Evolutionary conservation across 140 eudicot species (phyloP).

Genomic region (Oenanthe javanica): DNA sequence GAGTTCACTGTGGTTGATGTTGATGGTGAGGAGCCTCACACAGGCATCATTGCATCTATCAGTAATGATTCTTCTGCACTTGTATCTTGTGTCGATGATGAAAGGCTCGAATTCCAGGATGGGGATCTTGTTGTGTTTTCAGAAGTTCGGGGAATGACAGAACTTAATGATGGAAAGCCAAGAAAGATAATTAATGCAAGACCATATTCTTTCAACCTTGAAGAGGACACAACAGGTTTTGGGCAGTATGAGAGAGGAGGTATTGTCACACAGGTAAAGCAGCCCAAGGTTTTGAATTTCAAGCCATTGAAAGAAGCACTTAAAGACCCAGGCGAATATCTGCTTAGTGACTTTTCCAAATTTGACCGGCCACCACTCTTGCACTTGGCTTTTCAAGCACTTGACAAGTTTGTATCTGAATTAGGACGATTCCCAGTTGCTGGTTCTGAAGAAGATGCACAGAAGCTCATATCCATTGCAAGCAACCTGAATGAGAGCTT

Average conservation of each 20-base stretch:
- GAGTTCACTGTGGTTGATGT: slow-evolving; percentile 78
- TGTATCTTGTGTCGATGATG: slow-evolving; percentile 89
- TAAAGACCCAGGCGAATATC: slow-evolving; percentile 71
- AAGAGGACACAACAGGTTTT: slow-evolving; percentile 72
- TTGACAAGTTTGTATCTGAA: slow-evolving; percentile 58
- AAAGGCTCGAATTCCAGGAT: slow-evolving; percentile 91
- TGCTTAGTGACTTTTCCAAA: slow-evolving; percentile 83
- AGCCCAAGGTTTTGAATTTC: slow-evolving; percentile 72
- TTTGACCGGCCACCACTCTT: slow-evolving; percentile 90
- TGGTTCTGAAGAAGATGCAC: slow-evolving; percentile 85
- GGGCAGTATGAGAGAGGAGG: slow-evolving; percentile 84
- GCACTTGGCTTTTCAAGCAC: slow-evolving; percentile 88
- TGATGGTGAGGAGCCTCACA: slow-evolving; percentile 92
- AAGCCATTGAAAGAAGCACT: slow-evolving; percentile 77
- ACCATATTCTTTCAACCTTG: slow-evolving; percentile 73
- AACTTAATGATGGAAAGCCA: slow-evolving; percentile 92
- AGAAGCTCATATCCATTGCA: slow-evolving; percentile 55
- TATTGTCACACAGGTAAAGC: slow-evolving; percentile 92
- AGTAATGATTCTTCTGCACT: slow-evolving; percentile 88
- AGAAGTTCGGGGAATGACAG: slow-evolving; percentile 82
- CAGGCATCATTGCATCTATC: slow-evolving; percentile 87
- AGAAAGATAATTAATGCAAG: slow-evolving; percentile 70
- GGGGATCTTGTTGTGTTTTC: slow-evolving; percentile 88
- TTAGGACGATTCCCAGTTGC: slow-evolving; percentile 70
- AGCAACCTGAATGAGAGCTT: slow-evolving; percentile 39